These are phyloP conservation scores for Tardiomyces blankii DNA, from an alignment of 1,139 yeast species.

Conservation along the genomic window DNA sequence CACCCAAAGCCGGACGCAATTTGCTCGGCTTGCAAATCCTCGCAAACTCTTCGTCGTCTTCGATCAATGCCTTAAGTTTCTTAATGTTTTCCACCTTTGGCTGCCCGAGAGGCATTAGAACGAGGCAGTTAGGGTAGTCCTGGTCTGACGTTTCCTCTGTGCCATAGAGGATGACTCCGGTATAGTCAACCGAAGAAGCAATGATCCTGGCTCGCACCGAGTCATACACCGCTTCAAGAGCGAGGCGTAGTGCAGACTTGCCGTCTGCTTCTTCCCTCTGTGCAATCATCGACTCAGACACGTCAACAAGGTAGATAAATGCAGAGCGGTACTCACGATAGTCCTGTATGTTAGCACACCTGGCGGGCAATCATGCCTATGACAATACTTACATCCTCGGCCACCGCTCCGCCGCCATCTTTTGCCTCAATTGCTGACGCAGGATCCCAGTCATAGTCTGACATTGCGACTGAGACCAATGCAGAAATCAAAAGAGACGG, in stretches of 20 bases:
- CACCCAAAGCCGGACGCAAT: constrained; percentile 12
- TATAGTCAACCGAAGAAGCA: constrained; percentile 18
- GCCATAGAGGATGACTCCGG: constrained; percentile 27
- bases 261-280: constrained; percentile 6
- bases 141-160: constrained; percentile 12
- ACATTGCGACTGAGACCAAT: not conserved
- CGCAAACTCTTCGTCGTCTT: constrained; percentile 11
- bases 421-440: not conserved
- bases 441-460: not conserved
- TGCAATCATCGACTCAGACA: constrained; percentile 21
- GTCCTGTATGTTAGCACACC: not conserved
- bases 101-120: constrained; percentile 19
- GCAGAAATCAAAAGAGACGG: too few species aligned
- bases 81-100: constrained; percentile 22
- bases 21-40: constrained; percentile 6
- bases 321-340: constrained; percentile 7
- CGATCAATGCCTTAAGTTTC: constrained; percentile 15
- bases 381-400: not conserved
- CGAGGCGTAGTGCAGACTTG: constrained; percentile 11
- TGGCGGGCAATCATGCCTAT: not conserved
- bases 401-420: not conserved
- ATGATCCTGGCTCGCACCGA: constrained; percentile 21
- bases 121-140: constrained; percentile 11
- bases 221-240: constrained; percentile 22
- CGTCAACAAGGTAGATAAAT: constrained; percentile 26